Conservation (phyloP, 2,329 filamentous ascomycete species). For the Arthrobotrys megalospora region DNA sequence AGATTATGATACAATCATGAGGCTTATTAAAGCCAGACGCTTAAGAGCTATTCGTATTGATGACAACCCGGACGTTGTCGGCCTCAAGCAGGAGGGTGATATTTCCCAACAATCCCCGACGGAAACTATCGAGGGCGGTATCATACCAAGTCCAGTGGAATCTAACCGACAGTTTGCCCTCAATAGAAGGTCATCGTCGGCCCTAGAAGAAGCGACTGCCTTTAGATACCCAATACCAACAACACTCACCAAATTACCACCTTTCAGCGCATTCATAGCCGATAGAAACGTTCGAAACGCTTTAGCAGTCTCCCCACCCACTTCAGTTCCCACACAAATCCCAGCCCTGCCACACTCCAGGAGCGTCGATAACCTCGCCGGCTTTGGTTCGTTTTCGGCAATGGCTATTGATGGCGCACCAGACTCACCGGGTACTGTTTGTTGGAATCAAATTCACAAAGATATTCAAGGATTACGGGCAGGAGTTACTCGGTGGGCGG, state of each 20-base stretch:
- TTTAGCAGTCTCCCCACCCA: background rate
- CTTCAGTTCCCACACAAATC: background rate
- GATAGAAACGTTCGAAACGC: background rate
- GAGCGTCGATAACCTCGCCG: slow-evolving; percentile 15
- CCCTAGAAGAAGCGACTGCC: slow-evolving; percentile 12
- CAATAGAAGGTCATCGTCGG: slow-evolving; percentile 17
- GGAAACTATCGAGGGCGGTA: background rate
- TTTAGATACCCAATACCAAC: background rate
- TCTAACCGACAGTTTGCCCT: background rate
- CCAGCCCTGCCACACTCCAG: slow-evolving; percentile 10
- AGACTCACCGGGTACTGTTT: background rate
- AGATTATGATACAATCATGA: slow-evolving; percentile 42
- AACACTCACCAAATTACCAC: background rate
- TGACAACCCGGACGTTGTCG: background rate
- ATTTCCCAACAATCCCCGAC: background rate
- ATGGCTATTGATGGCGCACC: slow-evolving; percentile 21
- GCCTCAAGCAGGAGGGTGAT: background rate
- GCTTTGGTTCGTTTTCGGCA: background rate
- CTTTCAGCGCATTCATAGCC: slow-evolving; percentile 29
- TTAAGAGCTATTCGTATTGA: slow-evolving; percentile 30
- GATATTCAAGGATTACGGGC: slow-evolving; percentile 12
- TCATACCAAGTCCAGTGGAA: slow-evolving; percentile 2
- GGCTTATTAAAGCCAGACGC: slow-evolving; percentile 33
- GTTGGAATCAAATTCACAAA: slow-evolving; percentile 23
- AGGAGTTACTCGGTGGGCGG: slow-evolving; percentile 21